A percentile compares a stretch with the other conserved stretches of the same genome.
These are phyloP conservation scores for Plenodomus biglobosus DNA, from an alignment of 2,329 filamentous ascomycete species.

Conservation along the genomic window DNA sequence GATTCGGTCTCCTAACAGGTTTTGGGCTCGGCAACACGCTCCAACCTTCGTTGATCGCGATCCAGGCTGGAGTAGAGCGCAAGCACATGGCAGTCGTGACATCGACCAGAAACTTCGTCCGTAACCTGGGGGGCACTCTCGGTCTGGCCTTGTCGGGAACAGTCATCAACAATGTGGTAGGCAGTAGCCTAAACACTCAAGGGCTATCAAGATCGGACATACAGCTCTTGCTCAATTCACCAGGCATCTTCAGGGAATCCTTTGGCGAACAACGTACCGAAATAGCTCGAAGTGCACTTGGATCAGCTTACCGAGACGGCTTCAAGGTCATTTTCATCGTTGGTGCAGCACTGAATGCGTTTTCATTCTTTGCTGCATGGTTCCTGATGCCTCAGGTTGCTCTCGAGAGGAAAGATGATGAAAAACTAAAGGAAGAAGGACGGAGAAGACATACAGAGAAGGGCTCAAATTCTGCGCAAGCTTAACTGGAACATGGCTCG, in stretches of 20 bases:
- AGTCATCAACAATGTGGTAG: constrained; percentile 33
- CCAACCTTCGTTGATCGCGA: constrained; percentile 58
- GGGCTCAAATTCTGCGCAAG: not conserved
- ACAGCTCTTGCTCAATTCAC: constrained; percentile 17
- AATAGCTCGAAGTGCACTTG: constrained; percentile 7
- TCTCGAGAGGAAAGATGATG: constrained; percentile 18
- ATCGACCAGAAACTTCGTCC: constrained; percentile 64
- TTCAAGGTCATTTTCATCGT: constrained; percentile 23
- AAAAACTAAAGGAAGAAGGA: constrained; percentile 23
- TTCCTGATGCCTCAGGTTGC: constrained; percentile 23
- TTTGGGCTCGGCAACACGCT: constrained; percentile 54
- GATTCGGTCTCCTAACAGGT: constrained; percentile 23
- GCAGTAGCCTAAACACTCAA: constrained; percentile 8
- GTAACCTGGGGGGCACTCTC: constrained; percentile 60
- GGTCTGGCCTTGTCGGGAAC: constrained; percentile 56
- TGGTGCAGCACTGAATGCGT: constrained; percentile 16
- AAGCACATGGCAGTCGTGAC: constrained; percentile 64
- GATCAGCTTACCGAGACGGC: constrained; percentile 15
- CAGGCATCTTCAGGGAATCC: constrained; percentile 8
- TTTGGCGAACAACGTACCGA: constrained; percentile 11
- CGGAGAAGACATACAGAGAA: constrained; percentile 12
- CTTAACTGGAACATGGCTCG: not conserved
- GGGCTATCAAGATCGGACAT: constrained; percentile 13
- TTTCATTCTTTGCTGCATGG: constrained; percentile 19
- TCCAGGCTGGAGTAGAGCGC: constrained; percentile 56